phyloP scores from a whole-genome alignment of 257 asterid species.

The Dorcoceras hygrometricum region DNA sequence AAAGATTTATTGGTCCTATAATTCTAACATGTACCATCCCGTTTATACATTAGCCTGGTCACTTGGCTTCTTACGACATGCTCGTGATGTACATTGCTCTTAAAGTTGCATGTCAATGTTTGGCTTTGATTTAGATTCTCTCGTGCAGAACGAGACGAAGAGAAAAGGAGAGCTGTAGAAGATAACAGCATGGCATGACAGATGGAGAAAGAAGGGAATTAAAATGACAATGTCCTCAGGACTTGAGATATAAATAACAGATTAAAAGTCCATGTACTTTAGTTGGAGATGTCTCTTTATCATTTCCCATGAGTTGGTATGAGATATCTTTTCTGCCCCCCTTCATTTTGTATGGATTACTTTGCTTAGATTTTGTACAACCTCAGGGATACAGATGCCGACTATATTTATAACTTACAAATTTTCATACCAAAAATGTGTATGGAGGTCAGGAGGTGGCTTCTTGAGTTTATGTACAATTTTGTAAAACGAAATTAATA shows the following conservation, averaged over 20 bases:
- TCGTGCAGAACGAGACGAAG: constrained; percentile 52
- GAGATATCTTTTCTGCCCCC: not conserved
- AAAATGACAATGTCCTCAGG: not conserved
- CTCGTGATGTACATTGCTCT: not conserved
- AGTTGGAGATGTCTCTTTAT: not conserved
- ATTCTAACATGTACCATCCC: not conserved
- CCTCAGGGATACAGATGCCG: not conserved
- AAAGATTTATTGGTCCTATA: not conserved
- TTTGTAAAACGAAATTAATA: not conserved
- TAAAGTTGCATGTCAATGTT: constrained; percentile 13
- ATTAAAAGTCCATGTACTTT: too few species aligned
- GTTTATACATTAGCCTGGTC: not conserved
- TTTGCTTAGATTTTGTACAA: not conserved
- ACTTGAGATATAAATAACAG: not conserved
- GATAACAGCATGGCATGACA: not conserved
- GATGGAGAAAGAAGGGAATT: constrained; percentile 13
- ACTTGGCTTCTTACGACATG: not conserved
- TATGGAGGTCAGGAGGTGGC: not conserved
- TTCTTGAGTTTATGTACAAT: not conserved
- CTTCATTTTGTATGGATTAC: not conserved
- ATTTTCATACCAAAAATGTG: not conserved
- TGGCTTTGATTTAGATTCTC: not conserved
- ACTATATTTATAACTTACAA: not conserved
- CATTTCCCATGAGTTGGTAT: not conserved
- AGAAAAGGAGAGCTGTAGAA: constrained; percentile 36